These are phyloP conservation scores for Babesia ovis DNA, from an alignment of 169 alveolate species.

Conservation along the genomic window DNA sequence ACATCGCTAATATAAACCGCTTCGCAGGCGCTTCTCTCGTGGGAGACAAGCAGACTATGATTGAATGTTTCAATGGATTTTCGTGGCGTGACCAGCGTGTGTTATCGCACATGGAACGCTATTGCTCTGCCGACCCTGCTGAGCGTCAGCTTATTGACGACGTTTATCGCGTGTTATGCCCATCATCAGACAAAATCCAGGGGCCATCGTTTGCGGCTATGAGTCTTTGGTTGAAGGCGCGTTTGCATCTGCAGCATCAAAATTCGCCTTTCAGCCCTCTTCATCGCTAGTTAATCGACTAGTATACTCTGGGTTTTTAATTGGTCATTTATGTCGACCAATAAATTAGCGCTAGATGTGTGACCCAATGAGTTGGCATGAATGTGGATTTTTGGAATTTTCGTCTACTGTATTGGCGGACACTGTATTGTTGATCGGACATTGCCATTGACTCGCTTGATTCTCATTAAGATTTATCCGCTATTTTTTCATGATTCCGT, in stretches of 20 bases:
- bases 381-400: too few relatives aligned
- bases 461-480: too few relatives aligned
- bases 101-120: conserved; percentile 30
- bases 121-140: conserved; percentile 31
- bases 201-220: conserved; percentile 62
- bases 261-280: conserved; percentile 43
- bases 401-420: too few relatives aligned
- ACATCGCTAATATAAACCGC: conserved; percentile 33
- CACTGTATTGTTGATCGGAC: too few relatives aligned
- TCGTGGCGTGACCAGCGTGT: conserved; percentile 66
- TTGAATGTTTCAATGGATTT: conserved; percentile 44
- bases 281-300: conserved; percentile 11
- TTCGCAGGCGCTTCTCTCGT: conserved; percentile 34
- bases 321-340: too few relatives aligned
- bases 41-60: conserved; percentile 45
- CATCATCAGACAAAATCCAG: conserved; percentile 25
- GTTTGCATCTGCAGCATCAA: conserved; percentile 65
- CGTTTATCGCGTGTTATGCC: conserved; percentile 44
- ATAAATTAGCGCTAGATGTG: too few relatives aligned
- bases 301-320: too few relatives aligned
- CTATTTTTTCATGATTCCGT: too few relatives aligned
- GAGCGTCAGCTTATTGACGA: conserved; percentile 54
- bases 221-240: conserved; percentile 66
- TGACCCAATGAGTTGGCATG: too few relatives aligned
- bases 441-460: too few relatives aligned